Evolutionary conservation across 768 basidiomycete genomes (phyloP).

Genomic region (Amanita rubescens): DNA sequence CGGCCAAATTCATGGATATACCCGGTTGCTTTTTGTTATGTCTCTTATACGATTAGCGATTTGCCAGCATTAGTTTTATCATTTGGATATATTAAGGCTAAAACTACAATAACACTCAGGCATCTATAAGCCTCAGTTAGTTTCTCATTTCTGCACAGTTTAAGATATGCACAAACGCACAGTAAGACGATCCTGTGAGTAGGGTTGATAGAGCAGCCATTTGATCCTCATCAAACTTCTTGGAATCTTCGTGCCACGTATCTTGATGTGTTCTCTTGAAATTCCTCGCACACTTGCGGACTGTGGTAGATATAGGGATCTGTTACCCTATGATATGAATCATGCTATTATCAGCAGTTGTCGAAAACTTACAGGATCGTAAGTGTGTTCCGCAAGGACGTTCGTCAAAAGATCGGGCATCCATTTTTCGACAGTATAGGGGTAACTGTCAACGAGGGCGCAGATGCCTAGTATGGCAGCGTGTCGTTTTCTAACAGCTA

Average conservation of each 20-base stretch:
- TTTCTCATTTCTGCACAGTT: slow-evolving; percentile 5
- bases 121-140: slow-evolving; percentile 15
- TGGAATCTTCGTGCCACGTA: slow-evolving; percentile 86
- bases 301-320: slow-evolving; percentile 81
- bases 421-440: slow-evolving; percentile 94
- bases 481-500: slow-evolving; percentile 71
- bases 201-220: slow-evolving; percentile 75
- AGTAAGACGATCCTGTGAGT: slow-evolving; percentile 80
- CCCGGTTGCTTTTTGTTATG: not conserved
- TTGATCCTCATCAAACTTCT: slow-evolving; percentile 82
- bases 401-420: slow-evolving; percentile 80
- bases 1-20: not conserved
- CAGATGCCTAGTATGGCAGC: slow-evolving; percentile 93
- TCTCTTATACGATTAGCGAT: not conserved
- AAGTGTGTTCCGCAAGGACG: slow-evolving; percentile 74
- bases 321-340: slow-evolving; percentile 17
- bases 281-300: slow-evolving; percentile 71
- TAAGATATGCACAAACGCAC: slow-evolving; percentile 30
- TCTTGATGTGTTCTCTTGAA: slow-evolving; percentile 83
- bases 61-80: not conserved
- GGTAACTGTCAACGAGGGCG: slow-evolving; percentile 89
- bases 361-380: slow-evolving; percentile 59
- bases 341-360: slow-evolving; percentile 4
- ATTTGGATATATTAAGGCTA: not conserved
- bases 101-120: slow-evolving; percentile 10